Base-by-base conservation (phyloP, 2,329 filamentous ascomycete genomes). In the Cryphonectria japonica region DNA sequence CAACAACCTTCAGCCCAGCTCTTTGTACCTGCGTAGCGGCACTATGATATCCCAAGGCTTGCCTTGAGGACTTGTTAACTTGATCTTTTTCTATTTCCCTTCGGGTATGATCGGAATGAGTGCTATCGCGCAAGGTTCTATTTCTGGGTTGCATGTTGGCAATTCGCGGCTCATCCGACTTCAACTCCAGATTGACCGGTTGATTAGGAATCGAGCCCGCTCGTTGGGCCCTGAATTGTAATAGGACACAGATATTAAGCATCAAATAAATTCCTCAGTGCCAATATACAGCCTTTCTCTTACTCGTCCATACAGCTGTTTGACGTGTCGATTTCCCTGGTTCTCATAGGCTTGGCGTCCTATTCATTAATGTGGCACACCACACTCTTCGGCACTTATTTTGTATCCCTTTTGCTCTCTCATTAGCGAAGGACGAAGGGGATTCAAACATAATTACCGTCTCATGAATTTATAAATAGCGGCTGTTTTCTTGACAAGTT, bases 231-330 rank as follows among this genome's bases (percentile, higher is more conserved):
- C 39, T 39, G 41, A 29, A 7, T n/a, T n/a, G 22, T n/a, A 9
- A 63, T 63, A 63, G 61, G 61, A 26, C 34, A 29, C 61, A 41
- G 34, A n/a, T 63, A 63, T 63, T 63, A 46, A 63, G 41, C n/a
- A n/a, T 22, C 41, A 22, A 63, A 43, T 63, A 8, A n/a, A 16
- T 32, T 37, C 14, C 39, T n/a, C 34, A 41, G 39, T n/a, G 1
- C 39, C 14, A 41, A 63, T 63, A 46, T 63, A 37, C 39, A 63
- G 22, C 22, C 11, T 26, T 16, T 29, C 22, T n/a, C 26, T n/a
- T 65, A 65, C 63, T 65, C 63, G 63, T 52, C 43, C 41, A 50
- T 13, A n/a, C 6, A 22, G 43, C 7, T 14, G 22, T 22, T 39
- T 8, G 16, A 34, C 43, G 52, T 19, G 9, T 29, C 11, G 22